Conservation (phyloP, 2,329 filamentous ascomycete genomes). For the Colletotrichum australisinense region DNA sequence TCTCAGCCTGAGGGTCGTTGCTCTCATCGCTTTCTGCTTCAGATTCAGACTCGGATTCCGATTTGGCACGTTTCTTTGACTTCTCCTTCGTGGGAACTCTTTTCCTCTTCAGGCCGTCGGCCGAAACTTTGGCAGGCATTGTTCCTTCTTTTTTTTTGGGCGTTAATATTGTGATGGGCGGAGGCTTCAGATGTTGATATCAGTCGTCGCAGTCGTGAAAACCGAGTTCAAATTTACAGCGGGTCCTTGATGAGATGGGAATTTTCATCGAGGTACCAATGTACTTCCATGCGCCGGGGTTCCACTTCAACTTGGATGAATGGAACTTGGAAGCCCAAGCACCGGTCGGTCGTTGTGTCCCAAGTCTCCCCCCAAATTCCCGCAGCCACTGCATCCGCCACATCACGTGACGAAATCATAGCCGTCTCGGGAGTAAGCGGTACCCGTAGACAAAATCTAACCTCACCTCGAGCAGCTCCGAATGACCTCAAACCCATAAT, state of each 20-base stretch:
- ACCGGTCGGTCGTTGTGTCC: background rate
- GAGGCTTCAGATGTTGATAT: slow-evolving; percentile 11
- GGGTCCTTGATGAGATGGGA: slow-evolving; percentile 23
- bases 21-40: slow-evolving; percentile 49
- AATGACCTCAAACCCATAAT: slow-evolving; percentile 57
- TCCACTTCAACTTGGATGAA: background rate
- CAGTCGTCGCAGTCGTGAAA: slow-evolving; percentile 8
- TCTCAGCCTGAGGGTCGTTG: slow-evolving; percentile 70
- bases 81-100: slow-evolving; percentile 53
- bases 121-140: slow-evolving; percentile 43
- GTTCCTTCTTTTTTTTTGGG: background rate
- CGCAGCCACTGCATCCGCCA: slow-evolving; percentile 34
- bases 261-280: slow-evolving; percentile 18
- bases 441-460: slow-evolving; percentile 61
- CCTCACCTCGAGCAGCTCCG: slow-evolving; percentile 56
- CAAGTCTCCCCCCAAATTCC: slow-evolving; percentile 38
- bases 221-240: slow-evolving; percentile 24
- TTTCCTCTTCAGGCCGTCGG: slow-evolving; percentile 63
- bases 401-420: slow-evolving; percentile 52
- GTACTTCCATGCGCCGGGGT: background rate
- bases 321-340: slow-evolving; percentile 1
- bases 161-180: background rate
- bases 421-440: slow-evolving; percentile 47
- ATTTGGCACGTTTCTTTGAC: slow-evolving; percentile 63
- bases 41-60: slow-evolving; percentile 58